Evolutionary conservation across 192 early-diverging fungal species (phyloP).

Genomic region (Rhizophagus clarus): DNA sequence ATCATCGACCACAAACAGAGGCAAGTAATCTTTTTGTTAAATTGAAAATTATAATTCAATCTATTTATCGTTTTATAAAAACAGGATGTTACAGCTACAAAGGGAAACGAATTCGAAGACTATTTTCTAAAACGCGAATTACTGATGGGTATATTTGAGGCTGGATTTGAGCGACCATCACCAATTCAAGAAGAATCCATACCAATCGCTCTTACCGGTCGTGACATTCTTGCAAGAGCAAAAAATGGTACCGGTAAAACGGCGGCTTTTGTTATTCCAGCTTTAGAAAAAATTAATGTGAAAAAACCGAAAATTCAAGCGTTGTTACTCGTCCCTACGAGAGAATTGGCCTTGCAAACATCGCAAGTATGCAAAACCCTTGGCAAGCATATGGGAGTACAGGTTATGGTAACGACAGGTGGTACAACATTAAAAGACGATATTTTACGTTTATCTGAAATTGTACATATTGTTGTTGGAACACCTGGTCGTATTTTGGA

Average conservation of each 20-base stretch:
- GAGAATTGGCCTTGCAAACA: slow-evolving; percentile 99
- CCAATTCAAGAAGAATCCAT: slow-evolving; percentile 99
- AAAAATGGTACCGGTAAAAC: slow-evolving; percentile 97
- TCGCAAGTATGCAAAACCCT: slow-evolving; percentile 97
- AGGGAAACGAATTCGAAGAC: slow-evolving; percentile 99
- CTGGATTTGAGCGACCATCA: slow-evolving; percentile 95
- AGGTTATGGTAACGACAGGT: slow-evolving; percentile 99
- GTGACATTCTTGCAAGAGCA: slow-evolving; percentile 96
- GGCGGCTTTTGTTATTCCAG: slow-evolving; percentile 96
- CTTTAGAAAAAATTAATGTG: slow-evolving; percentile 90
- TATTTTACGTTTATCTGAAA: slow-evolving; percentile 91
- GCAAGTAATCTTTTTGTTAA: slow-evolving; percentile 35
- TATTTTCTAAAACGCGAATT: slow-evolving; percentile 96
- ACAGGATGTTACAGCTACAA: slow-evolving; percentile 93
- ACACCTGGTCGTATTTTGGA: slow-evolving; percentile 98
- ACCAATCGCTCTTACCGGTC: slow-evolving; percentile 92
- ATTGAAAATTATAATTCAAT: too few species aligned
- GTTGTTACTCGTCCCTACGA: slow-evolving; percentile 91
- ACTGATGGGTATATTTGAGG: slow-evolving; percentile 98
- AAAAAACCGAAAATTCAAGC: slow-evolving; percentile 90
- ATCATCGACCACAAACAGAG: slow-evolving; percentile 92
- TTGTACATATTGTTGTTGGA: slow-evolving; percentile 95
- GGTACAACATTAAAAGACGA: slow-evolving; percentile 98
- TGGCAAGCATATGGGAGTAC: slow-evolving; percentile 93
- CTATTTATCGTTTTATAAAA: not conserved